phyloP scores from a whole-genome alignment of 257 asterid species.

The Primulina tabacum region DNA sequence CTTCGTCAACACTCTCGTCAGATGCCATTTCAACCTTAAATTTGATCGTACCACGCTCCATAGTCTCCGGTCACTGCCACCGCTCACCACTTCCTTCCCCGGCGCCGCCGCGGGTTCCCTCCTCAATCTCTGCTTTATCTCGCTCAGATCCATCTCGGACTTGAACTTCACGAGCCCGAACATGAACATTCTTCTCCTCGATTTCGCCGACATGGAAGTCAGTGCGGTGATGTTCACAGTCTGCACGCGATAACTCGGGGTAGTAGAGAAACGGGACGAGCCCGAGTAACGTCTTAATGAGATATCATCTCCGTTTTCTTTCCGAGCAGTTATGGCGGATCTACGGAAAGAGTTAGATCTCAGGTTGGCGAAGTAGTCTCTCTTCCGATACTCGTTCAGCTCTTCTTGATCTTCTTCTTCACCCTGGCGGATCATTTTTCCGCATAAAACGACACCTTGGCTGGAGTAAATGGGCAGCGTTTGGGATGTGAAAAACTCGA shows the following conservation, averaged over 20 bases:
- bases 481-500: constrained; percentile 32
- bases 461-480: constrained; percentile 8
- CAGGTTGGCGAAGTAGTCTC: constrained; percentile 36
- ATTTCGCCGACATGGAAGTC: constrained; percentile 69
- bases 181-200: constrained; percentile 67
- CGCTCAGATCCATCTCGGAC: constrained; percentile 76
- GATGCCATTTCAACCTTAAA: constrained; percentile 31
- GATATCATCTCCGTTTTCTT: constrained; percentile 2
- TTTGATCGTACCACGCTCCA: constrained; percentile 31
- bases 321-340: not conserved
- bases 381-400: constrained; percentile 37
- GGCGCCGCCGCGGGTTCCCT: constrained; percentile 24
- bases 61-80: constrained; percentile 24
- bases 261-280: not conserved
- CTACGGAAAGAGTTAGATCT: constrained; percentile 22
- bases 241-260: constrained; percentile 32
- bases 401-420: constrained; percentile 7
- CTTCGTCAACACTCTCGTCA: constrained; percentile 39
- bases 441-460: constrained; percentile 36
- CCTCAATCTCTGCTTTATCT: constrained; percentile 57
- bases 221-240: constrained; percentile 54
- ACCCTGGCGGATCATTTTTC: constrained; percentile 30
- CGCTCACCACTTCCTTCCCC: constrained; percentile 16
- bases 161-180: constrained; percentile 70
- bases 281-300: constrained; percentile 15